These are phyloP conservation scores for Saxophila tyrrhenica DNA, from an alignment of 495 filamentous ascomycete genomes.

Conservation along the genomic window DNA sequence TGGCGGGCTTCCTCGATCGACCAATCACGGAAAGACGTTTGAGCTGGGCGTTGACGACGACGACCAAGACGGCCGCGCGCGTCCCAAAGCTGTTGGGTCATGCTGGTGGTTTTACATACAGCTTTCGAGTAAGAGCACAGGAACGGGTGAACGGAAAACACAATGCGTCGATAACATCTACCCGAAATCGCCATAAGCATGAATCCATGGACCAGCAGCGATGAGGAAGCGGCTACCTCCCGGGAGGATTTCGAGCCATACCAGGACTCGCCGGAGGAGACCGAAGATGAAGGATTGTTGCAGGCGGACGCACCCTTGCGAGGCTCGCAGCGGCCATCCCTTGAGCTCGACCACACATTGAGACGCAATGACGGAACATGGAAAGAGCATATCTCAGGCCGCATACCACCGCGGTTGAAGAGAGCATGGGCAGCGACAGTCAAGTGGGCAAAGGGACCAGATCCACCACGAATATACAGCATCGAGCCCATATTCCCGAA, in stretches of 20 bases:
- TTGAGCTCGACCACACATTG: slow-evolving; percentile 11
- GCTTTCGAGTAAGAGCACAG: not conserved
- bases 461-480: slow-evolving; percentile 30
- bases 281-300: slow-evolving; percentile 2
- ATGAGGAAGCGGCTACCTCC: not conserved
- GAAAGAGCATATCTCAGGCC: not conserved
- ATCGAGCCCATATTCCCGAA: slow-evolving; percentile 30
- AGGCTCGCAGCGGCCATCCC: slow-evolving; percentile 3
- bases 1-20: too few relatives aligned
- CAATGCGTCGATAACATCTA: not conserved
- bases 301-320: slow-evolving; percentile 7
- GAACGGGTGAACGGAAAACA: not conserved
- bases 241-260: not conserved
- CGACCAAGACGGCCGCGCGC: too few relatives aligned
- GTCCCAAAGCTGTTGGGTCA: not conserved
- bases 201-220: not conserved
- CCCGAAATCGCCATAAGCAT: not conserved
- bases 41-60: too few relatives aligned
- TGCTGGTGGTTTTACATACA: not conserved
- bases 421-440: slow-evolving; percentile 20
- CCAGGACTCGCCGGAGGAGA: slow-evolving; percentile 15
- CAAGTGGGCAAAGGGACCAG: slow-evolving; percentile 31
- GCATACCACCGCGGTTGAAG: slow-evolving; percentile 21
- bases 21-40: too few relatives aligned
- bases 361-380: not conserved